A percentile compares a stretch with the other conserved stretches of the same genome.
phyloP scores from a whole-genome alignment of 179 eudicot species.

The Carnegiea gigantea region DNA sequence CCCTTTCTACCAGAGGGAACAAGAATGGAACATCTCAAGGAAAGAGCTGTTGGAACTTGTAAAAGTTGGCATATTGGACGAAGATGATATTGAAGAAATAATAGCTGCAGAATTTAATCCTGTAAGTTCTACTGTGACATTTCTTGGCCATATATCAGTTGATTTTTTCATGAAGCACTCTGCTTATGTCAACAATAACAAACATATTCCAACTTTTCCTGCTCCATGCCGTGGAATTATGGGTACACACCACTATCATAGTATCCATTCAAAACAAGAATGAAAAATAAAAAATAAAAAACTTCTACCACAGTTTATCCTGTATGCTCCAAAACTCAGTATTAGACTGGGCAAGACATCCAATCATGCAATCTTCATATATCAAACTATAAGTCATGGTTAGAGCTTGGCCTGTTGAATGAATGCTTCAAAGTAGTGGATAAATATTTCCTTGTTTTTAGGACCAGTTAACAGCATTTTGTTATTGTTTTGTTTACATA shows the following conservation, averaged over 20 bases:
- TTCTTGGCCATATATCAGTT: conserved; percentile 4
- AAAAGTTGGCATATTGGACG: conserved; percentile 72
- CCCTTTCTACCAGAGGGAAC: conserved; percentile 73
- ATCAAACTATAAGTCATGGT: neutral
- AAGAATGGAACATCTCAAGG: conserved; percentile 97
- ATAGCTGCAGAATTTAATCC: conserved; percentile 74
- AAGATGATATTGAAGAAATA: conserved; percentile 65
- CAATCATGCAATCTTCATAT: neutral
- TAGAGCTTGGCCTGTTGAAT: neutral
- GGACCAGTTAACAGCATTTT: no score
- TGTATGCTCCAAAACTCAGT: neutral
- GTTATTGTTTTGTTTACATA: no score
- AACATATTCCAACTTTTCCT: neutral
- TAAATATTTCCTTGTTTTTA: no score
- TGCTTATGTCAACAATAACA: neutral
- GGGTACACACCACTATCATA: neutral
- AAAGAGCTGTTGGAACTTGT: conserved; percentile 92
- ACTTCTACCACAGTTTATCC: neutral
- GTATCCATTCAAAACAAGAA: no score
- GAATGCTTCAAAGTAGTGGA: no score
- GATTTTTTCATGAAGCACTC: neutral
- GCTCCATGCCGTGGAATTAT: neutral
- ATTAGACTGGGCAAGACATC: neutral
- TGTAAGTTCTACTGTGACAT: conserved; percentile 39
- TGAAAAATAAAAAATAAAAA: neutral